A percentile compares a stretch with the other conserved stretches of the same genome.
These are phyloP conservation scores for Boletus reticuloceps DNA, from an alignment of 768 basidiomycete genomes.

Conservation along the genomic window DNA sequence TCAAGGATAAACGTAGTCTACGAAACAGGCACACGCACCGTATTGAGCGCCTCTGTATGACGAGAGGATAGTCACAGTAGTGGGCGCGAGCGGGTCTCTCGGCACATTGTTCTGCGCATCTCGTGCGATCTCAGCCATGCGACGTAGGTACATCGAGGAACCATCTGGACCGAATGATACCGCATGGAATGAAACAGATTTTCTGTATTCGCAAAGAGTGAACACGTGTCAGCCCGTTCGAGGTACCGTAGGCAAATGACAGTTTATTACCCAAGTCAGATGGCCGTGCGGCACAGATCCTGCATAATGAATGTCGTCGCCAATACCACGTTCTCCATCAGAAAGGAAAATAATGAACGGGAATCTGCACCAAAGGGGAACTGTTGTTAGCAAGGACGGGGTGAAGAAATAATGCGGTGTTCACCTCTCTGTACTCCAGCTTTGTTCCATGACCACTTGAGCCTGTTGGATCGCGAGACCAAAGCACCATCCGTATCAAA, in stretches of 20 bases:
- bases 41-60: slow-evolving; percentile 52
- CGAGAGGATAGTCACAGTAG: slow-evolving; percentile 35
- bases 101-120: slow-evolving; percentile 46
- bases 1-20: too few relatives aligned
- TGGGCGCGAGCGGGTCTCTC: slow-evolving; percentile 36
- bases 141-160: slow-evolving; percentile 30
- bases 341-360: slow-evolving; percentile 34
- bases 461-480: slow-evolving; percentile 37
- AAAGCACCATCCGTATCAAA: slow-evolving; percentile 34
- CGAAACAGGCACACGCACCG: slow-evolving; percentile 30
- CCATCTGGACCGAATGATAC: slow-evolving; percentile 48
- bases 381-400: not conserved
- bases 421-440: slow-evolving; percentile 54
- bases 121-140: slow-evolving; percentile 51
- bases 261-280: slow-evolving; percentile 41
- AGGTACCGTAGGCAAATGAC: accelerated
- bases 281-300: slow-evolving; percentile 40
- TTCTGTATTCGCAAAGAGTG: slow-evolving; percentile 30
- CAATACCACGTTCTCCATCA: slow-evolving; percentile 46
- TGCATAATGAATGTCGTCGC: slow-evolving; percentile 35
- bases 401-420: not conserved
- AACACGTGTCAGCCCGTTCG: not conserved
- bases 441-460: slow-evolving; percentile 37
- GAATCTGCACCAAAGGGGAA: slow-evolving; percentile 1
- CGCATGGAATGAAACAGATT: slow-evolving; percentile 55